Conservation (phyloP, 2,329 filamentous ascomycete species). For the Colletotrichum lindemuthianum region DNA sequence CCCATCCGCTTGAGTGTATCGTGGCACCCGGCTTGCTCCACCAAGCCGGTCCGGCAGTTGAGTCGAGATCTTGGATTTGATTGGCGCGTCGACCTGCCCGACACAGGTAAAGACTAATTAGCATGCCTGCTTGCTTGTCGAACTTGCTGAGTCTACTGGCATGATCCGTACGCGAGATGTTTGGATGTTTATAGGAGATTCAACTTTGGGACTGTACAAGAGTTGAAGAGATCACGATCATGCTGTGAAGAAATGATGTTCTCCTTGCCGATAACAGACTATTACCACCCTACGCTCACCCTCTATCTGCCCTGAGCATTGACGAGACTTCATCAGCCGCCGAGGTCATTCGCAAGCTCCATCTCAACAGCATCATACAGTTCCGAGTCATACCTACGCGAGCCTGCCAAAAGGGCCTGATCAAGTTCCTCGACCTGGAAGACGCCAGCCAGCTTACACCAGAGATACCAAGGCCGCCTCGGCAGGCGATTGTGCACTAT, state of each 20-base stretch:
- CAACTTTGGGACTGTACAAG: background rate
- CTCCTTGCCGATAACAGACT: background rate
- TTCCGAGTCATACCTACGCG: constrained; percentile 54
- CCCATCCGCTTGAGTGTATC: too few species aligned
- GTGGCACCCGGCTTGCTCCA: too few species aligned
- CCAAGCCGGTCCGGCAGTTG: background rate
- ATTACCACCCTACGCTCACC: constrained; percentile 37
- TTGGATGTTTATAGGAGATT: too few species aligned
- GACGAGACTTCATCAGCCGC: constrained; percentile 47
- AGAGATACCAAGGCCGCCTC: constrained; percentile 20
- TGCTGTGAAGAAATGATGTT: background rate
- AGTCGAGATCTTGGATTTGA: background rate
- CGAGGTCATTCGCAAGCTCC: constrained; percentile 42
- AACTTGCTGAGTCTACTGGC: background rate
- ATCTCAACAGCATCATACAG: constrained; percentile 41
- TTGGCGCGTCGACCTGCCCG: constrained; percentile 12
- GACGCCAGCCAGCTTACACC: constrained; percentile 34
- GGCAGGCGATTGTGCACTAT: constrained; percentile 22
- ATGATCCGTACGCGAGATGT: background rate
- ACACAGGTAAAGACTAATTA: background rate
- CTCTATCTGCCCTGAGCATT: constrained; percentile 41
- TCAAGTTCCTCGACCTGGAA: constrained; percentile 49
- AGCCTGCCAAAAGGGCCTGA: constrained; percentile 53
- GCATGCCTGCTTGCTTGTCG: background rate
- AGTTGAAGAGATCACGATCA: too few species aligned